These are phyloP conservation scores for Sphaerulina populicola DNA, from an alignment of 2,329 filamentous ascomycete species.

Conservation along the genomic window DNA sequence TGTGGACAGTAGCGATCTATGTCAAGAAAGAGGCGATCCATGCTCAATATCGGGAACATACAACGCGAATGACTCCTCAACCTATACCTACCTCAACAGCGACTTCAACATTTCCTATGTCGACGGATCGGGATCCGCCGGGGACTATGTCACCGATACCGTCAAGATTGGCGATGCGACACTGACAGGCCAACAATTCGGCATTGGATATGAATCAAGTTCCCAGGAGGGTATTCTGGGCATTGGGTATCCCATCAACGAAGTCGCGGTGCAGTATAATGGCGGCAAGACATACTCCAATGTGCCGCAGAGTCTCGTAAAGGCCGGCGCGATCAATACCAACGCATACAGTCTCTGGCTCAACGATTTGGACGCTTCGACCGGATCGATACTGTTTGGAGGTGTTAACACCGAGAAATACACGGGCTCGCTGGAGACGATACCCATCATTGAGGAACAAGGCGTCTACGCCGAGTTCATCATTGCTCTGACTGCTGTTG, in stretches of 20 bases:
- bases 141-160: conserved; percentile 73
- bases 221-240: conserved; percentile 67
- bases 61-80: conserved; percentile 61
- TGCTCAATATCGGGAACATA: conserved; percentile 62
- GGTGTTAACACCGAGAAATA: conserved; percentile 73
- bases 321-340: conserved; percentile 53
- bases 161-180: conserved; percentile 51
- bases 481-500: conserved; percentile 45
- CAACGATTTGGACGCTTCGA: conserved; percentile 52
- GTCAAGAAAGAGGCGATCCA: conserved; percentile 38
- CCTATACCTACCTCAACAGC: conserved; percentile 63
- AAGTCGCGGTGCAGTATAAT: conserved; percentile 59
- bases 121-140: conserved; percentile 66
- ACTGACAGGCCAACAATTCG: conserved; percentile 58
- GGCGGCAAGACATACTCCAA: conserved; percentile 47
- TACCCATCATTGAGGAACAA: conserved; percentile 49
- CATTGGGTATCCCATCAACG: conserved; percentile 72
- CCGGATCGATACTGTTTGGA: conserved; percentile 67
- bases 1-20: conserved; percentile 53
- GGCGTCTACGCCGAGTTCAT: conserved; percentile 47
- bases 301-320: conserved; percentile 56
- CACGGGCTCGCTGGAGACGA: conserved; percentile 51
- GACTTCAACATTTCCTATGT: conserved; percentile 83
- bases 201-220: conserved; percentile 57
- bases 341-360: conserved; percentile 63